Evolutionary conservation across 306 rosid species (phyloP).

Genomic region (Adenanthera pavonina): DNA sequence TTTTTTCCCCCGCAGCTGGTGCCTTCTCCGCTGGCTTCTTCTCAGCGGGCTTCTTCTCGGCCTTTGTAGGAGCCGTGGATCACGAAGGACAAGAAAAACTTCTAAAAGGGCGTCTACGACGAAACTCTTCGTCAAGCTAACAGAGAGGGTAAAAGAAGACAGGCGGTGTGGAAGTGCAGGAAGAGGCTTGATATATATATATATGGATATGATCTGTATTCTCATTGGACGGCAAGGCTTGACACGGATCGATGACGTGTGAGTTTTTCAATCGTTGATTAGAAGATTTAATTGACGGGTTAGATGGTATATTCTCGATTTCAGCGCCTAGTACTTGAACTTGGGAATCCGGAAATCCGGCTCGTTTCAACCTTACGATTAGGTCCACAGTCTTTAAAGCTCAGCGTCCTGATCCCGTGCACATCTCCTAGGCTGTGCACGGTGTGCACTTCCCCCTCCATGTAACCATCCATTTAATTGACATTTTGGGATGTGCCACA

Average conservation of each 20-base stretch:
- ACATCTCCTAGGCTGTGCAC: too few species aligned
- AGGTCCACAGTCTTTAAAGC: neutral
- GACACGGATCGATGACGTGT: slow-evolving; percentile 39
- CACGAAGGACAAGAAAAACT: neutral
- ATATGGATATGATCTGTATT: neutral
- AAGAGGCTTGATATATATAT: neutral
- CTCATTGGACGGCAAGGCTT: slow-evolving; percentile 25
- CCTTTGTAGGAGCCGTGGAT: slow-evolving; percentile 74
- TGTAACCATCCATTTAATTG: too few species aligned
- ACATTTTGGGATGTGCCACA: too few species aligned
- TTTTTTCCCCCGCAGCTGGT: slow-evolving; percentile 61
- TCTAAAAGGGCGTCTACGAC: neutral
- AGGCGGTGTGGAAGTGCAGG: neutral
- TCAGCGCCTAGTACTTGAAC: neutral
- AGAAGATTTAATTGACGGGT: slow-evolving; percentile 16
- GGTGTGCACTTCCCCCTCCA: too few species aligned
- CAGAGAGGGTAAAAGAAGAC: neutral
- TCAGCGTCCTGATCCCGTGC: neutral
- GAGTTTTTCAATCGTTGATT: neutral
- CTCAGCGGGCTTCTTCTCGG: slow-evolving; percentile 75
- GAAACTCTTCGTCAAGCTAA: neutral
- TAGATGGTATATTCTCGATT: slow-evolving; percentile 1
- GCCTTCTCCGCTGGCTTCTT: slow-evolving; percentile 66
- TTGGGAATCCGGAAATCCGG: neutral
- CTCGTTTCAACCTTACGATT: neutral